These are phyloP conservation scores for Batkoa obscura DNA, from an alignment of 371 early-diverging fungal genomes.

Conservation along the genomic window DNA sequence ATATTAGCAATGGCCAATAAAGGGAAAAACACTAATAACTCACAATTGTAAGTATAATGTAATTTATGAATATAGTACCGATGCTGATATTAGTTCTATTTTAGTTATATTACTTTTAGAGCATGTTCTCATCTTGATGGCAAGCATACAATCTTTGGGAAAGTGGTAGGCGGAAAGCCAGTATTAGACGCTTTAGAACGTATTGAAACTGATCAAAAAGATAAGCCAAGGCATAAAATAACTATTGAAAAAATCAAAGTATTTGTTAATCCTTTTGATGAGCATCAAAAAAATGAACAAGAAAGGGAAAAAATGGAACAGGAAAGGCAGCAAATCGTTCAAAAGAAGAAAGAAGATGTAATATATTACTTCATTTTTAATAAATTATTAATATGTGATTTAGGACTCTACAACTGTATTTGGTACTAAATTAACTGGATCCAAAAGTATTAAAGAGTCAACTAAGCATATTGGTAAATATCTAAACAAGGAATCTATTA, in stretches of 20 bases:
- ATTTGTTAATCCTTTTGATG: slow-evolving; percentile 71
- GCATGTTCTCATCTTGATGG: slow-evolving; percentile 69
- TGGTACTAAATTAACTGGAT: too few relatives aligned
- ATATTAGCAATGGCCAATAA: slow-evolving; percentile 74
- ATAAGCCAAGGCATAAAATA: slow-evolving; percentile 52
- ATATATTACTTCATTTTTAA: too few relatives aligned
- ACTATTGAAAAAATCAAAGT: slow-evolving; percentile 47
- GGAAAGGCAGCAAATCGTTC: slow-evolving; percentile 27
- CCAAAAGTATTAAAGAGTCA: too few relatives aligned
- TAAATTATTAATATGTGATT: too few relatives aligned
- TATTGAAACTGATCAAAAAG: slow-evolving; percentile 44
- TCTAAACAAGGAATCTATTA: too few relatives aligned
- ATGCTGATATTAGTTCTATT: not conserved
- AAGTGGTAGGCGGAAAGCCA: slow-evolving; percentile 66
- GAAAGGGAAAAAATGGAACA: slow-evolving; percentile 6
- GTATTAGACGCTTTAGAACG: slow-evolving; percentile 60
- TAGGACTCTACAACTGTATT: too few relatives aligned
- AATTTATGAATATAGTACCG: not conserved
- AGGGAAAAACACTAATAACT: slow-evolving; percentile 68
- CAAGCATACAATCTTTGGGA: slow-evolving; percentile 82
- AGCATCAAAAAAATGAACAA: slow-evolving; percentile 16
- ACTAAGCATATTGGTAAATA: too few relatives aligned
- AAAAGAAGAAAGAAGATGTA: slow-evolving; percentile 27
- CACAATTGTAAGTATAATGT: slow-evolving; percentile 59
- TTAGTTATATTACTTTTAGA: slow-evolving; percentile 65